Evolutionary conservation across 1,284 basidiomycete species (phyloP).

Genomic region (Athelia sp.): DNA sequence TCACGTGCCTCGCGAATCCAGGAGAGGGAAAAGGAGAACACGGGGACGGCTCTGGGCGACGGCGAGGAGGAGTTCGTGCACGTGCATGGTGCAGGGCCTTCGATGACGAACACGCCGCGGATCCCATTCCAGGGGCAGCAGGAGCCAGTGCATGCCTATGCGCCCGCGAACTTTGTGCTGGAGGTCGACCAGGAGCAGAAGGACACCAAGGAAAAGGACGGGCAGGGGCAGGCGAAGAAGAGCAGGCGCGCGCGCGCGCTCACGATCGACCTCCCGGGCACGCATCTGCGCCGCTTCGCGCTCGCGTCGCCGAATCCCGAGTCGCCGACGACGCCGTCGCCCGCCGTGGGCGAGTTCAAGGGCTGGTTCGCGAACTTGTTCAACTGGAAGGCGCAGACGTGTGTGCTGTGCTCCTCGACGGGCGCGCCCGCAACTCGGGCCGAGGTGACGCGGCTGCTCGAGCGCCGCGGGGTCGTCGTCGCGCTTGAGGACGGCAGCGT

Average conservation of each 20-base stretch:
- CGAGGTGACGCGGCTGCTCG: conserved; percentile 64
- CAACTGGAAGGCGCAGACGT: conserved; percentile 64
- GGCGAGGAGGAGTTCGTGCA: background rate
- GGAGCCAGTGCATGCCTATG: background rate
- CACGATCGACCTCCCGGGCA: conserved; percentile 27
- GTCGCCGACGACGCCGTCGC: conserved; percentile 12
- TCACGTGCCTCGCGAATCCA: too few relatives aligned
- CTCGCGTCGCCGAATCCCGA: conserved; percentile 28
- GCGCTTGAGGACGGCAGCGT: conserved; percentile 42
- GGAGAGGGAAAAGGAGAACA: too few relatives aligned
- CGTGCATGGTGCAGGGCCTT: background rate
- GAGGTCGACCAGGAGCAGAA: conserved; percentile 20
- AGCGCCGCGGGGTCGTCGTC: conserved; percentile 59
- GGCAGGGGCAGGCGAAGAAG: too few relatives aligned
- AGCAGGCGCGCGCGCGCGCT: too few relatives aligned
- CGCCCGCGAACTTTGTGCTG: background rate
- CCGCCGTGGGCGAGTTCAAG: conserved; percentile 72
- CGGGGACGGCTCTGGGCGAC: too few relatives aligned
- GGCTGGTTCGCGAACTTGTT: conserved; percentile 81
- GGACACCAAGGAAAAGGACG: too few relatives aligned
- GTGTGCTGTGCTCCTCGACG: conserved; percentile 66
- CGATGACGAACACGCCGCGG: background rate
- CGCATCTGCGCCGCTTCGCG: conserved; percentile 29
- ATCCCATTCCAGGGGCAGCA: background rate
- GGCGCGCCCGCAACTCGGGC: conserved; percentile 58